Percentiles rank a stretch among this genome's conserved stretches.
Conservation (phyloP, 805 yeast genomes). For the Isabelozyma heimii region DNA sequence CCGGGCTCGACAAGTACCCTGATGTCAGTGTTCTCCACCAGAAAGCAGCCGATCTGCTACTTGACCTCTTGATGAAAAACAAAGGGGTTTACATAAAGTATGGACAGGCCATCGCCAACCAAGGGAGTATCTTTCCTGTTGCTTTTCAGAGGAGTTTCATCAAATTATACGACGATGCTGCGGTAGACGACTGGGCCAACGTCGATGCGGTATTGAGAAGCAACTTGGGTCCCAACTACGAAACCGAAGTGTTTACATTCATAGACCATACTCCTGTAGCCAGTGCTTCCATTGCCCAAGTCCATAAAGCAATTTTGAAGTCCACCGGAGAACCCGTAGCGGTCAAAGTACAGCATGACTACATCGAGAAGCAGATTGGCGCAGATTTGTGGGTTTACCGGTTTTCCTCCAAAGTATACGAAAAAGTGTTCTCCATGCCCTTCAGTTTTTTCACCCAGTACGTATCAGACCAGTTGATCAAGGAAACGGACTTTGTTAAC, state of each 20-base stretch:
- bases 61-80: constrained; percentile 26
- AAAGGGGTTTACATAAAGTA: constrained; percentile 64
- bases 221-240: constrained; percentile 44
- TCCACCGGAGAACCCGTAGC: constrained; percentile 53
- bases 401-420: constrained; percentile 50
- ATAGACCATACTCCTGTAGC: constrained; percentile 64
- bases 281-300: constrained; percentile 75
- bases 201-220: constrained; percentile 38
- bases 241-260: constrained; percentile 30
- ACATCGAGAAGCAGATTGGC: constrained; percentile 56
- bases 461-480: constrained; percentile 52
- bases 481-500: constrained; percentile 60
- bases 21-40: constrained; percentile 55
- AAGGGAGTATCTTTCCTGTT: constrained; percentile 63
- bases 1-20: constrained; percentile 35
- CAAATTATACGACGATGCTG: constrained; percentile 66
- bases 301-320: constrained; percentile 51
- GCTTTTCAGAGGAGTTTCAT: constrained; percentile 60
- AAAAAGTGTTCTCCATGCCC: constrained; percentile 62
- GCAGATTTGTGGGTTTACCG: constrained; percentile 63
- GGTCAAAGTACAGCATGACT: constrained; percentile 63
- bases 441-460: constrained; percentile 54
- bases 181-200: constrained; percentile 50
- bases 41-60: constrained; percentile 44
- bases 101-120: constrained; percentile 80